Conservation (phyloP, 2,329 filamentous ascomycete genomes). For the Aschersonia sp. region DNA sequence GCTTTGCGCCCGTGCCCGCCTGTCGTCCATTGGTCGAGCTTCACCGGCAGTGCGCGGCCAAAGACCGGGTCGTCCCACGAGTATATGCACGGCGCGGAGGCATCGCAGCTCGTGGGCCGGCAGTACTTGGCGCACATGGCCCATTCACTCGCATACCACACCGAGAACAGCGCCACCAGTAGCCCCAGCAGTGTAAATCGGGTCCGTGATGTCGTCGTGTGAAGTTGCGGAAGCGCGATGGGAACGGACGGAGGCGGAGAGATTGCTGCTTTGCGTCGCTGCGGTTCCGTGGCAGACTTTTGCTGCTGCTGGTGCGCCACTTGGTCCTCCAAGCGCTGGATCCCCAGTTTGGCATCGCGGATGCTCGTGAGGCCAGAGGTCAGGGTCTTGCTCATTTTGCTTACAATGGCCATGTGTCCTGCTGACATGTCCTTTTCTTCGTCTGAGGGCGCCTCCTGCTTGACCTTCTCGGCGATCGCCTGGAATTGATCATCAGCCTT, state of each 20-base stretch:
- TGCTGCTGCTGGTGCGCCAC: conserved; percentile 25
- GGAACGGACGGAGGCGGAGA: not conserved
- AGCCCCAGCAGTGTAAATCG: conserved; percentile 34
- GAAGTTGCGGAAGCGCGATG: conserved; percentile 22
- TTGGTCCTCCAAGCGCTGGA: conserved; percentile 40
- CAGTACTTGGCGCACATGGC: conserved; percentile 39
- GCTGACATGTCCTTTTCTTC: conserved; percentile 14
- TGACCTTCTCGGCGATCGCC: not conserved
- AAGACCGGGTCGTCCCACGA: conserved; percentile 43
- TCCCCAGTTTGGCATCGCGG: conserved; percentile 39
- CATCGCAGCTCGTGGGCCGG: conserved; percentile 34
- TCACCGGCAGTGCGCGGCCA: conserved; percentile 45
- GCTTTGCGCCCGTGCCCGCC: conserved; percentile 32
- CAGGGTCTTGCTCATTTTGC: conserved; percentile 38
- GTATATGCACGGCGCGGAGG: conserved; percentile 32
- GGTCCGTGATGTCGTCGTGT: conserved; percentile 25
- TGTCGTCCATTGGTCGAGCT: conserved; percentile 46
- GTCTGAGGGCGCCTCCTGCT: conserved; percentile 1
- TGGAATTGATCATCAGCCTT: conserved; percentile 2
- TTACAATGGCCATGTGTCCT: conserved; percentile 27
- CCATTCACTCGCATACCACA: conserved; percentile 43
- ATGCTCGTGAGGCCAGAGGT: conserved; percentile 36
- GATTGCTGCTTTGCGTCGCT: not conserved
- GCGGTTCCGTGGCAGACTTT: conserved; percentile 5
- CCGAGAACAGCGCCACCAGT: conserved; percentile 23